Conservation (phyloP, 2,329 filamentous ascomycete genomes). For the Fusarium sp. region DNA sequence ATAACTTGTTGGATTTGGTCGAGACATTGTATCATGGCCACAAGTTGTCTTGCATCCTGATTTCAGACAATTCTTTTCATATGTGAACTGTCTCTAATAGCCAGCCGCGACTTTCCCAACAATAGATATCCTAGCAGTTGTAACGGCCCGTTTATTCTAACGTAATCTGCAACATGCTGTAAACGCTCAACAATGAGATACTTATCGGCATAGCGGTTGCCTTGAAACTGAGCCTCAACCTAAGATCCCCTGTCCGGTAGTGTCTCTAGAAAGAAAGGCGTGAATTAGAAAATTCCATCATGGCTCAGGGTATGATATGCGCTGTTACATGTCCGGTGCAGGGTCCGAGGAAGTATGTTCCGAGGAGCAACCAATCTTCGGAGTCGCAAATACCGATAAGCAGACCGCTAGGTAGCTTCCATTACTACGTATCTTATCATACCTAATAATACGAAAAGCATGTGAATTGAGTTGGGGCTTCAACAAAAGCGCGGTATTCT, state of each 20-base stretch:
- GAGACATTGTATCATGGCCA: background rate
- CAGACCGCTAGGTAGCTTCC: background rate
- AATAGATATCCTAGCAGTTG: background rate
- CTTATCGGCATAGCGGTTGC: background rate
- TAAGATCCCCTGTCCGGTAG: slow-evolving; percentile 8
- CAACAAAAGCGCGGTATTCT: slow-evolving; percentile 24
- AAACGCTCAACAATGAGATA: slow-evolving; percentile 8
- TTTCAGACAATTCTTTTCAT: slow-evolving; percentile 1
- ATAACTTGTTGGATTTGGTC: background rate
- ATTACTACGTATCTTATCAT: background rate
- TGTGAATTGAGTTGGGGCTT: slow-evolving; percentile 40
- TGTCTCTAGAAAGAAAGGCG: slow-evolving; percentile 2
- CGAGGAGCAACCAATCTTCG: slow-evolving; percentile 26
- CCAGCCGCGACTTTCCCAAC: slow-evolving; percentile 23
- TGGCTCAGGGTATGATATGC: background rate
- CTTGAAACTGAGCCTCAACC: slow-evolving; percentile 31
- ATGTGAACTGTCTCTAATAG: slow-evolving; percentile 19
- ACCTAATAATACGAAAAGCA: background rate
- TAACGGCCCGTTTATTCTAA: slow-evolving; percentile 6
- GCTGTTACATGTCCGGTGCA: slow-evolving; percentile 21
- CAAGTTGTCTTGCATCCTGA: background rate
- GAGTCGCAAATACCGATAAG: slow-evolving; percentile 27
- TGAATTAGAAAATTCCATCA: background rate
- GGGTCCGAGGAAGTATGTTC: slow-evolving; percentile 33
- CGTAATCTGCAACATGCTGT: background rate